phyloP scores from a whole-genome alignment of 257 asterid species.

The Nyctanthes arbortristis region DNA sequence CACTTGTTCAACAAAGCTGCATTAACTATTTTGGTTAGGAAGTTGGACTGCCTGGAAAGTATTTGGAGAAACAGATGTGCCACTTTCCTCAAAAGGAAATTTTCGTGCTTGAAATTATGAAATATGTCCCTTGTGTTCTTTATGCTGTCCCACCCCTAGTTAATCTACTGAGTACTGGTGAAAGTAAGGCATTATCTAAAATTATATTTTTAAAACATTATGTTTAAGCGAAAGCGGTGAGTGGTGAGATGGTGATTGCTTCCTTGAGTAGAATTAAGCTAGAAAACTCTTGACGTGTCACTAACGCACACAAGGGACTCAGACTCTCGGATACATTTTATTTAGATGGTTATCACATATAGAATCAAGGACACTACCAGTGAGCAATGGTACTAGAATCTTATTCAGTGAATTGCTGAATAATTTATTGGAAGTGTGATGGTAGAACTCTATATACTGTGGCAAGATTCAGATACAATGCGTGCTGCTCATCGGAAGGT shows the following conservation, averaged over 20 bases:
- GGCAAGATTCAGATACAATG: too few species aligned
- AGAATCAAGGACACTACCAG: too few species aligned
- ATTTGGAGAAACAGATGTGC: neutral
- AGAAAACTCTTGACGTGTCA: neutral
- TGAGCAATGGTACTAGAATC: too few species aligned
- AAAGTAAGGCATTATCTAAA: neutral
- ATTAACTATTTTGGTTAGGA: neutral
- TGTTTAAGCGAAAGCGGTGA: neutral
- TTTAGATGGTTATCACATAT: neutral
- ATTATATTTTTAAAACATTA: neutral
- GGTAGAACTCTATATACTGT: too few species aligned
- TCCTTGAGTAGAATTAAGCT: neutral
- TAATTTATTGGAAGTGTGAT: too few species aligned
- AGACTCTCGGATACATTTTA: too few species aligned
- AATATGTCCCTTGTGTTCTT: too few species aligned
- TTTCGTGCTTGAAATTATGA: neutral
- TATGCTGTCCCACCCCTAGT: neutral
- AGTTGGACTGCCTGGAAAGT: neutral
- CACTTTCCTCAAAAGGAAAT: neutral
- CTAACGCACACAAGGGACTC: too few species aligned
- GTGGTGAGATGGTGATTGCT: neutral
- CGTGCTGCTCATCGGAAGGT: too few species aligned
- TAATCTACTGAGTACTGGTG: neutral
- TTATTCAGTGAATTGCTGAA: too few species aligned
- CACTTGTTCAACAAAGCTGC: neutral